Evolutionary conservation across 495 filamentous ascomycete species (phyloP), one percentile per base, ranked within the genome.

Genomic region (Talaromyces nanjingensis): DNA sequence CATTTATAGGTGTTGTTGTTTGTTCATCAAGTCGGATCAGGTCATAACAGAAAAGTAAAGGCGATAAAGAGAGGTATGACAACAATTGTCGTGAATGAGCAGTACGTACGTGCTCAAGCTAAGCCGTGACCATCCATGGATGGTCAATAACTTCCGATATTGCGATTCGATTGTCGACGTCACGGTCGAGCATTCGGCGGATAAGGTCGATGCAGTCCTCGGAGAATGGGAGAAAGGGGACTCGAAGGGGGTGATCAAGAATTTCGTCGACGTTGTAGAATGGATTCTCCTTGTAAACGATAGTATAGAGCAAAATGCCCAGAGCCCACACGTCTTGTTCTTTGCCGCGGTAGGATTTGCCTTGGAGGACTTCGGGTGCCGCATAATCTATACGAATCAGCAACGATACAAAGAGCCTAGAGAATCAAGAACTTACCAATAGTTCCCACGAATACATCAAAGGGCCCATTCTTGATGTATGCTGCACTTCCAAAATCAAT

Each of bases 261-360:
- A 98, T 98, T 77, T 98, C 94, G 72, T 98, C 96, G 69, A 98
- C 93, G 73, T 90, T 96, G 82, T 98, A 98, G 77, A 98, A 98
- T 3, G 94, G 94, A 70, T 98, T 98, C 78, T 98, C 94, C 74
- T 98, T 98, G 81, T 98, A 98, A 66, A 97, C 89, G 67, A 98
- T 96, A 18, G 94, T 98, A 79, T 98, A 98, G 33, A 98, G 86
- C 7, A 98, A 82, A 66, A 98, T 97, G 20, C 94, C 94, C n/a
- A 98, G 84, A 14, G 94, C 94, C 94, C 94, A 98, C 61, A 98
- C 92, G 66, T 98, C 94, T 78, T 98, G 96, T 73, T 96, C 93
- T 74, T 93, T 96, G 69, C 94, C 94, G 65, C 90, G 87, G 76
- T 98, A 98, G 22, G 94, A 89, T 70, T 87, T 88, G 47, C 94